These are phyloP conservation scores for Thelephora ganbajun DNA, from an alignment of 768 basidiomycete species.

Conservation along the genomic window DNA sequence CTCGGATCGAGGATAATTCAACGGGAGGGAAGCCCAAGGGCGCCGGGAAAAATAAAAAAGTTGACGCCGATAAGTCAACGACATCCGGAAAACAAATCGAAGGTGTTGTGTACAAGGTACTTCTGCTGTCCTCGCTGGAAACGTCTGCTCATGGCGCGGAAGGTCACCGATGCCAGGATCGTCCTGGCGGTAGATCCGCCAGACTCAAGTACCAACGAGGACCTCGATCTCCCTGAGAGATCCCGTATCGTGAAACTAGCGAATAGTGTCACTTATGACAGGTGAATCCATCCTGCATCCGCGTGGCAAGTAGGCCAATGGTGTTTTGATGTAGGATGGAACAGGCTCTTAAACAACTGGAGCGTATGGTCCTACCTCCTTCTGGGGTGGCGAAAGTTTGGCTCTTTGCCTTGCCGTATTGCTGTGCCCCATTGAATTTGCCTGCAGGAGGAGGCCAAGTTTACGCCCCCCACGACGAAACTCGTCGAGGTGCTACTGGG, in stretches of 20 bases:
- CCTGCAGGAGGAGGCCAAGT: slow-evolving; percentile 25
- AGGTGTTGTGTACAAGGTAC: slow-evolving; percentile 80
- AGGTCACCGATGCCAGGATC: slow-evolving; percentile 75
- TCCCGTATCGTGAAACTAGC: slow-evolving; percentile 81
- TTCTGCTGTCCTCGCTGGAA: slow-evolving; percentile 1
- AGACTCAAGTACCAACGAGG: slow-evolving; percentile 37
- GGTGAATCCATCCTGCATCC: slow-evolving; percentile 25
- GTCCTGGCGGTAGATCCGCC: slow-evolving; percentile 64
- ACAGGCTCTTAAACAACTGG: slow-evolving; percentile 56
- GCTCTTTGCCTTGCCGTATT: neutral
- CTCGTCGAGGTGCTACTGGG: slow-evolving; percentile 65
- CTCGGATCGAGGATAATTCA: slow-evolving; percentile 66
- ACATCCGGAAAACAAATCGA: slow-evolving; percentile 28
- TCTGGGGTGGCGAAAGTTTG: slow-evolving; percentile 4
- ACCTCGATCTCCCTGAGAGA: slow-evolving; percentile 72
- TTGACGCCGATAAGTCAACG: slow-evolving; percentile 8
- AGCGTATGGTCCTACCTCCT: slow-evolving; percentile 24
- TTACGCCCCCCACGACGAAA: slow-evolving; percentile 27
- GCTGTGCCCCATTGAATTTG: neutral
- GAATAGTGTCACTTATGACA: slow-evolving; percentile 84
- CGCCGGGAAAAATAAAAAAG: slow-evolving; percentile 32
- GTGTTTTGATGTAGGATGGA: slow-evolving; percentile 53
- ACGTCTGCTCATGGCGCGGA: neutral
- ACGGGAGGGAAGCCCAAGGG: slow-evolving; percentile 25
- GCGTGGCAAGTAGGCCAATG: neutral